phyloP scores from a whole-genome alignment of 1,139 yeast species.

The Geotrichum carabidarum region DNA sequence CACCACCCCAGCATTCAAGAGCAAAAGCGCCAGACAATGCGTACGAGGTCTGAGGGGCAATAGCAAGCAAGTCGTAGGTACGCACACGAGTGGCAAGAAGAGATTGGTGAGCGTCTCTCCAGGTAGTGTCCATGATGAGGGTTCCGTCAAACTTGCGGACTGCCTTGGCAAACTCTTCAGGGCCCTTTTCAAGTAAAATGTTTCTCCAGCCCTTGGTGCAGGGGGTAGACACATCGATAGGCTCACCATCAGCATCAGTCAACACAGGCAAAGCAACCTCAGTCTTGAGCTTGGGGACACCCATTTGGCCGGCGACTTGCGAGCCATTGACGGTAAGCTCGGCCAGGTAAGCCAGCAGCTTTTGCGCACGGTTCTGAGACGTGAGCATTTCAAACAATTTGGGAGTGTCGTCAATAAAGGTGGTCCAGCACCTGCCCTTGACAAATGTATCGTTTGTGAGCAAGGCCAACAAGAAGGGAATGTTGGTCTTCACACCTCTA shows the following conservation, averaged over 20 bases:
- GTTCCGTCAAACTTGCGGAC: slow-evolving; percentile 83
- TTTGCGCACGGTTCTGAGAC: slow-evolving; percentile 95
- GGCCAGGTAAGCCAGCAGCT: slow-evolving; percentile 79
- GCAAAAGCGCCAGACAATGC: slow-evolving; percentile 91
- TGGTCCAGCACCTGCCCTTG: slow-evolving; percentile 91
- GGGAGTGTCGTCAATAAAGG: slow-evolving; percentile 97
- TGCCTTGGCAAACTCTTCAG: slow-evolving; percentile 80
- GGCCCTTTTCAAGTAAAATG: slow-evolving; percentile 75
- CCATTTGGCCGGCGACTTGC: slow-evolving; percentile 90
- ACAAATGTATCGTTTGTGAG: slow-evolving; percentile 89
- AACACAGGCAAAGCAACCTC: slow-evolving; percentile 73
- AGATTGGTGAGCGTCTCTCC: slow-evolving; percentile 99
- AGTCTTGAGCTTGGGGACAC: slow-evolving; percentile 72
- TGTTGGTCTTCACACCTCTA: slow-evolving; percentile 97
- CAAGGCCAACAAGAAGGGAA: slow-evolving; percentile 90
- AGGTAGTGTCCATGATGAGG: slow-evolving; percentile 92
- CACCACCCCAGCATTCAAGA: slow-evolving; percentile 99
- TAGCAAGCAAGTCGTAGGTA: slow-evolving; percentile 81
- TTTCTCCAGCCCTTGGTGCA: slow-evolving; percentile 87
- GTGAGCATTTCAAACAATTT: slow-evolving; percentile 89
- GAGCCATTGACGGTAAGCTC: slow-evolving; percentile 95
- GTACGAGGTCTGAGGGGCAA: slow-evolving; percentile 90
- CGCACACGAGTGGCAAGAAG: slow-evolving; percentile 94
- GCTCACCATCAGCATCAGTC: slow-evolving; percentile 55
- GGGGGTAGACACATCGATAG: slow-evolving; percentile 53